Base-by-base conservation (phyloP, 169 alveolate genomes). In the Eimeria maxima region DNA sequence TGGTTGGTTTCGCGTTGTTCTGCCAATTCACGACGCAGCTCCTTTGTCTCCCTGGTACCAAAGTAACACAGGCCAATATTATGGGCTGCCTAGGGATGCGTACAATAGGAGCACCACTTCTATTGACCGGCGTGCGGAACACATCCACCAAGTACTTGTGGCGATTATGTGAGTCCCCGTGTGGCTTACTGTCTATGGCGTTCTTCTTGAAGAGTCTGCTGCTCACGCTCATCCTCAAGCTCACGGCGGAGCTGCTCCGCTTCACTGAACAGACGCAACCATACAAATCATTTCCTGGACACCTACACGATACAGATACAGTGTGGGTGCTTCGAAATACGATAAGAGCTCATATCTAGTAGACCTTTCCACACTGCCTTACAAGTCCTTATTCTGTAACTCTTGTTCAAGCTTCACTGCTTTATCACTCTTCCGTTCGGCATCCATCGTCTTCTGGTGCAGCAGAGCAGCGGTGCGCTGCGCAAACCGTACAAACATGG, bases 141-240 rank as follows among this genome's bases (percentile, higher is more conserved):
- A 47, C n/a, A 53, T 53, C 22, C 50, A 27, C 27, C 27, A 24
- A 27, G 45, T 27, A 14, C 22, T 24, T 44, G 6, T 22, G 11
- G 63, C 63, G 45, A 76, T 16, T n/a, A 57, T 74, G 53, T 74
- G 18, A 3, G 22, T 0, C 53, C n/a, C 69, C 20, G 50, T 50
- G 90, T 42, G 4, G 50, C 94, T 44, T 50, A 88, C 94, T 67
- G 94, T n/a, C 27, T 63, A 27, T 88, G 71, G 38, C 84, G 94
- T 50, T 88, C 94, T 69, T 88, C 94, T 22, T 67, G 81, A 16
- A 88, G 67, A 2, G 94, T 88, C 73, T 88, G 94, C 94, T 88
- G 94, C 27, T 88, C 94, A 38, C 94, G 81, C 65, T 88, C 94
- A 44, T 88, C 94, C 71, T 88, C 94, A 42, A 88, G 94, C 84